Conservation (phyloP, 306 rosid genomes). For the Spatholobus suberectus region DNA sequence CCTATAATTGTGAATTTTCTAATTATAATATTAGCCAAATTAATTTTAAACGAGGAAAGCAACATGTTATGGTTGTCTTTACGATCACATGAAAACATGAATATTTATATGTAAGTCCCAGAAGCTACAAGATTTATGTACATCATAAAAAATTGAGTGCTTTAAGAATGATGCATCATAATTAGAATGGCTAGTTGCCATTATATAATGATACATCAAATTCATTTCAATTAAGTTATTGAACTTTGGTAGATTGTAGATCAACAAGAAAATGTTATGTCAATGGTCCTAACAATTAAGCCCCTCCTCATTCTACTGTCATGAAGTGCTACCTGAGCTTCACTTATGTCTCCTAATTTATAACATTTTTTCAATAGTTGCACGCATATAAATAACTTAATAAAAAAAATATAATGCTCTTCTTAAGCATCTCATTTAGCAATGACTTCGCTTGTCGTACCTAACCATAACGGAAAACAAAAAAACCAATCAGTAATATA, state of each 20-base stretch:
- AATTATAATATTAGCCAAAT: neutral
- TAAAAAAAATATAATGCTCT: constrained; percentile 76
- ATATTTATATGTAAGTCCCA: neutral
- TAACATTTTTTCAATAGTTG: constrained; percentile 67
- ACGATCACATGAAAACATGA: constrained; percentile 23
- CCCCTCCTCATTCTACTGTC: constrained; percentile 64
- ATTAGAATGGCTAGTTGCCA: constrained; percentile 26
- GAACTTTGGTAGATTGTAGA: constrained; percentile 30
- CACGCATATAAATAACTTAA: constrained; percentile 64
- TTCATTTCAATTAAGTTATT: constrained; percentile 30
- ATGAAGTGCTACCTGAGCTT: constrained; percentile 70
- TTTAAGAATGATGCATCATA: constrained; percentile 33
- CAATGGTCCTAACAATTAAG: constrained; percentile 47
- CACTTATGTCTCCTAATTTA: constrained; percentile 65
- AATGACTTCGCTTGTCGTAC: constrained; percentile 67
- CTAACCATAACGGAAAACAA: constrained; percentile 66
- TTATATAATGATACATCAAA: constrained; percentile 27
- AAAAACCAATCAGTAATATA: constrained; percentile 80
- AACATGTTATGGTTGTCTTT: neutral
- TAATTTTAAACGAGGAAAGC: constrained; percentile 17
- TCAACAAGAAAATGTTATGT: constrained; percentile 16
- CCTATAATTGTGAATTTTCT: constrained; percentile 9
- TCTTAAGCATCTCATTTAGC: constrained; percentile 75
- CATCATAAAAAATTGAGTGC: constrained; percentile 37
- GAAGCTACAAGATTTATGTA: constrained; percentile 41